These are phyloP conservation scores for Lyophyllum atratum DNA, from an alignment of 768 basidiomycete genomes.

Conservation along the genomic window DNA sequence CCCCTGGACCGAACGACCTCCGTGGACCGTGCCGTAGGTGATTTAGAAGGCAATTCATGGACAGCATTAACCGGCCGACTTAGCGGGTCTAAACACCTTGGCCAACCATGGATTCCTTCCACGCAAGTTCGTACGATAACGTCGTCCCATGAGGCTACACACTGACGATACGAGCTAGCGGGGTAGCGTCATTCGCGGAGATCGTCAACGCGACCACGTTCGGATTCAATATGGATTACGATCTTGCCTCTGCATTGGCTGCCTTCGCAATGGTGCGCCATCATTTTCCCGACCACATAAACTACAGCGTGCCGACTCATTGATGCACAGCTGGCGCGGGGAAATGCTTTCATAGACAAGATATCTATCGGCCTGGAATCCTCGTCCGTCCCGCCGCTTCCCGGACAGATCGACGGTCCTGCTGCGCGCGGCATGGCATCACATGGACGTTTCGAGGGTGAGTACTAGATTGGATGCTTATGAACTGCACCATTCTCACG, in stretches of 20 bases:
- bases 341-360: slow-evolving; percentile 11
- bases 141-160: background rate
- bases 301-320: background rate
- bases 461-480: background rate
- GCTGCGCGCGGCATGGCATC: slow-evolving; percentile 12
- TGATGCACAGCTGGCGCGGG: slow-evolving; percentile 11
- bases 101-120: slow-evolving; percentile 18
- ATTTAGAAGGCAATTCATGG: background rate
- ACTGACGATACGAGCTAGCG: background rate
- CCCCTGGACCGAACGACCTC: slow-evolving; percentile 7
- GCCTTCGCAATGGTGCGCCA: slow-evolving; percentile 13
- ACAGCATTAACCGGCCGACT: background rate
- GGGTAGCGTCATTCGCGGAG: slow-evolving; percentile 15
- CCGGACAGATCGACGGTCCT: slow-evolving; percentile 12
- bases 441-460: slow-evolving; percentile 17
- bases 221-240: slow-evolving; percentile 16
- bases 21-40: slow-evolving; percentile 19
- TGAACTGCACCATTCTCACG: background rate
- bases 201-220: slow-evolving; percentile 10
- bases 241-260: slow-evolving; percentile 13
- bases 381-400: slow-evolving; percentile 11
- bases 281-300: background rate
- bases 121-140: slow-evolving; percentile 9
- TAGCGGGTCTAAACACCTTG: slow-evolving; percentile 18
- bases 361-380: slow-evolving; percentile 13